Conservation (phyloP, 148 eudicot species). For the Euryodendron excelsum region DNA sequence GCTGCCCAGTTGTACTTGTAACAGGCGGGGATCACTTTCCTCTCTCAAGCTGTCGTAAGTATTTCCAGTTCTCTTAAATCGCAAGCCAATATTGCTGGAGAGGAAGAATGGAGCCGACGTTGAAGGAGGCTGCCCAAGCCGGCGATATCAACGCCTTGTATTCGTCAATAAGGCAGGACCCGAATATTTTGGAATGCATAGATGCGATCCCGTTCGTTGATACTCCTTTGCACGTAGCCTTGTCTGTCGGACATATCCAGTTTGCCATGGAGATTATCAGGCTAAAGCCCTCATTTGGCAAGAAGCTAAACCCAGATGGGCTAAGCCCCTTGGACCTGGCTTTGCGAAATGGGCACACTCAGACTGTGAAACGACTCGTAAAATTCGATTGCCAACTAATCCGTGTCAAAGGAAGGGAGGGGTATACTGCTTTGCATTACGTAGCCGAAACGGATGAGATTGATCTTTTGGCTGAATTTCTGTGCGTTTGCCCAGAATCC, state of each 20-base stretch:
- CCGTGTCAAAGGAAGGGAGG: neutral
- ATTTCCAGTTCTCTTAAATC: too few species aligned
- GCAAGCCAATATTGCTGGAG: too few species aligned
- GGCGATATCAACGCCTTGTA: too few species aligned
- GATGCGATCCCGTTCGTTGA: neutral
- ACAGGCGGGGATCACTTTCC: too few species aligned
- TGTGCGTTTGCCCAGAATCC: neutral
- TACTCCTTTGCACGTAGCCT: neutral
- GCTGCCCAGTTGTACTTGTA: too few species aligned
- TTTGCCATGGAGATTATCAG: neutral
- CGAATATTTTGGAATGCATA: too few species aligned
- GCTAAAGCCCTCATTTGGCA: neutral
- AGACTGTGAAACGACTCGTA: neutral
- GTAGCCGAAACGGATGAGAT: neutral
- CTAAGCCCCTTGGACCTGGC: neutral
- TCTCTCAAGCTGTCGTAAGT: too few species aligned
- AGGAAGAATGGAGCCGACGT: too few species aligned
- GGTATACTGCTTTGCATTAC: neutral
- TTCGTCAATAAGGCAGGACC: too few species aligned
- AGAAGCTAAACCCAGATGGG: neutral
- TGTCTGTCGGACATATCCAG: neutral
- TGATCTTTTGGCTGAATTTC: neutral
- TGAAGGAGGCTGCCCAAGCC: too few species aligned
- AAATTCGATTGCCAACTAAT: neutral
- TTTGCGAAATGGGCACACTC: neutral